These are phyloP conservation scores for Podospora appendiculata DNA, from an alignment of 495 filamentous ascomycete species.

Conservation along the genomic window DNA sequence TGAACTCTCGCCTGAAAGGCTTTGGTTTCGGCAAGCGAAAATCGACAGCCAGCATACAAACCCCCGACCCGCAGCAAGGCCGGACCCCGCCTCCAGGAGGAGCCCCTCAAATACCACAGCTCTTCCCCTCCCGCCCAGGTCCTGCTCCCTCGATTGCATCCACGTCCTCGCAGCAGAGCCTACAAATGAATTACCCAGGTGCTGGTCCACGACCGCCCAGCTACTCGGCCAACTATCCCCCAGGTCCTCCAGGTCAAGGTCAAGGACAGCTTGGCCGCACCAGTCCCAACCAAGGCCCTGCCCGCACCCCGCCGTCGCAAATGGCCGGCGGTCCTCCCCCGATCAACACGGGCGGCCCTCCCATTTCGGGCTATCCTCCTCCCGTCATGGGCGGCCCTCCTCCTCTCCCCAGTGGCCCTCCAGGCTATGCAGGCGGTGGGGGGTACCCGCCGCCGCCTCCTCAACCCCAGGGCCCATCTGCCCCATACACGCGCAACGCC, in stretches of 20 bases:
- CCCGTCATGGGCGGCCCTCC: constrained; percentile 46
- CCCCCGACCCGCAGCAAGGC: constrained; percentile 30
- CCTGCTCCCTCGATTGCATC: constrained; percentile 33
- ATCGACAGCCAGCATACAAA: constrained; percentile 41
- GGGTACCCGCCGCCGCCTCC: constrained; percentile 38
- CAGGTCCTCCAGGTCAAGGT: constrained; percentile 36
- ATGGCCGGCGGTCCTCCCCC: constrained; percentile 64
- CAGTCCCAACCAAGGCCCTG: constrained; percentile 39
- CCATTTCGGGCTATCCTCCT: constrained; percentile 45
- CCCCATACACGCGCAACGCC: constrained; percentile 46
- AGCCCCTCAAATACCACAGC: constrained; percentile 39
- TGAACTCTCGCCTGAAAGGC: constrained; percentile 54
- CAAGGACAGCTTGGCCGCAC: constrained; percentile 31
- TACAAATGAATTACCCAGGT: constrained; percentile 51
- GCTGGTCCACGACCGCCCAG: constrained; percentile 61
- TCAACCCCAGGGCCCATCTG: constrained; percentile 29
- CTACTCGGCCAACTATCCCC: constrained; percentile 54
- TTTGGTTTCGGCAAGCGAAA: constrained; percentile 51
- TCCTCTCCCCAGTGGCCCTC: constrained; percentile 44
- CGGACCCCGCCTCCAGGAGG: constrained; percentile 27
- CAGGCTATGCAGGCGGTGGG: constrained; percentile 27
- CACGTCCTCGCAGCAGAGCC: constrained; percentile 40
- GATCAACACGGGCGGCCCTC: constrained; percentile 56
- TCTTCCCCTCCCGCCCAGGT: constrained; percentile 28
- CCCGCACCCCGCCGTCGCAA: constrained; percentile 49